Conservation (phyloP, 1,284 basidiomycete species). For the Limonomyces culmigenus region DNA sequence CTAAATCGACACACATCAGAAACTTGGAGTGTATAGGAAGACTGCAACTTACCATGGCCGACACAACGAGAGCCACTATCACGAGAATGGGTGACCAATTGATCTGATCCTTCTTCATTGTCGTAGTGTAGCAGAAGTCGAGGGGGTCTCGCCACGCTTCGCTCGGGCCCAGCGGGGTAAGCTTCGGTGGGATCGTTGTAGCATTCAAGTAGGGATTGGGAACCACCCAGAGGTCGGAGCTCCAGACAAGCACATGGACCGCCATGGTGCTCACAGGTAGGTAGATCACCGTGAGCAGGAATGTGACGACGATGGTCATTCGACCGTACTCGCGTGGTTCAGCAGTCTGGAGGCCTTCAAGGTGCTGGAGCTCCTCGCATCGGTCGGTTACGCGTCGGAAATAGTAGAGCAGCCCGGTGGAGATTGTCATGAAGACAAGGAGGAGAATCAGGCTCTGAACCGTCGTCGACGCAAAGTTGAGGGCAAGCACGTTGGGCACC, state of each 20-base stretch:
- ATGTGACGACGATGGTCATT: slow-evolving; percentile 39
- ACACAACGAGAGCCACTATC: slow-evolving; percentile 34
- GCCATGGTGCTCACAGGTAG: slow-evolving; percentile 57
- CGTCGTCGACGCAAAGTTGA: slow-evolving; percentile 44
- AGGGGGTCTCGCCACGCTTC: slow-evolving; percentile 41
- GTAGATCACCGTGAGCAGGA: slow-evolving; percentile 47
- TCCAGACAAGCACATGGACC: slow-evolving; percentile 56
- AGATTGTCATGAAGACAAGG: slow-evolving; percentile 32
- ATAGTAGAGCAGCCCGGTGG: slow-evolving; percentile 33
- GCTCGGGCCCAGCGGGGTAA: slow-evolving; percentile 34
- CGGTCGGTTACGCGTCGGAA: slow-evolving; percentile 32
- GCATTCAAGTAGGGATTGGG: slow-evolving; percentile 50
- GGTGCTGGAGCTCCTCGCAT: slow-evolving; percentile 27
- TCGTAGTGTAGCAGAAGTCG: slow-evolving; percentile 69
- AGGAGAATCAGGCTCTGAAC: slow-evolving; percentile 37
- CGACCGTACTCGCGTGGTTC: slow-evolving; percentile 25
- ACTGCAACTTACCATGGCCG: slow-evolving; percentile 29
- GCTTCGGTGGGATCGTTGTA: slow-evolving; percentile 28
- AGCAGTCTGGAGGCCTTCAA: slow-evolving; percentile 38
- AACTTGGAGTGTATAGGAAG: slow-evolving; percentile 1
- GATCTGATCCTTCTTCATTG: slow-evolving; percentile 52
- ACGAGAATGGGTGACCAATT: slow-evolving; percentile 57
- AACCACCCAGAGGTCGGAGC: slow-evolving; percentile 56
- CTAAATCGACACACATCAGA: slow-evolving; percentile 16
- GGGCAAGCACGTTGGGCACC: slow-evolving; percentile 56